These are phyloP conservation scores for Boletus hoseneyae DNA, from an alignment of 1,284 basidiomycete genomes.

Conservation along the genomic window DNA sequence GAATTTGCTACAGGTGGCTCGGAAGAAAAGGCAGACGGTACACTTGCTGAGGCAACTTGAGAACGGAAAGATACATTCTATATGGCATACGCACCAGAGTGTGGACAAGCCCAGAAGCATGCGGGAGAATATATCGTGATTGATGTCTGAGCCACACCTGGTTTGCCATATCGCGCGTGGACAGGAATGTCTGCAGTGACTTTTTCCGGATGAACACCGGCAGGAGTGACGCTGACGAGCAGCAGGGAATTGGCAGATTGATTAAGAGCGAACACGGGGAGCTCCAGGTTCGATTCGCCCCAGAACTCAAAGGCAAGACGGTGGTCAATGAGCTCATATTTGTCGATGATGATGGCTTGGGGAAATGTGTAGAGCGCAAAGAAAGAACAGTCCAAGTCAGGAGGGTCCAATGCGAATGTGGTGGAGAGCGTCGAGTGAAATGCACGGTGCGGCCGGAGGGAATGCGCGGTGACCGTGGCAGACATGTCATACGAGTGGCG, in stretches of 20 bases:
- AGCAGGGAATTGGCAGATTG: constrained; percentile 19
- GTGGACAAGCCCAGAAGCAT: constrained; percentile 31
- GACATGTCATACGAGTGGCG: constrained; percentile 9
- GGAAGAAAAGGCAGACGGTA: constrained; percentile 9
- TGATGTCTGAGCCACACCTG: constrained; percentile 11
- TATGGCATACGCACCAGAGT: constrained; percentile 18
- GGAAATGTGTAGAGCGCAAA: constrained; percentile 30
- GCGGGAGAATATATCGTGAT: constrained; percentile 24
- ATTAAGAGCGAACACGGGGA: constrained; percentile 32
- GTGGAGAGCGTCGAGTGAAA: constrained; percentile 35
- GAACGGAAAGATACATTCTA: background rate
- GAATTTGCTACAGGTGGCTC: constrained; percentile 21
- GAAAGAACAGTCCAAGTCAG: constrained; percentile 17
- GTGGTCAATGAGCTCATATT: constrained; percentile 29
- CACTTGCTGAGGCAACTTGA: constrained; percentile 13
- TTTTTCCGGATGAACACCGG: constrained; percentile 2
- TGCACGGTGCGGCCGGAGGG: constrained; percentile 23
- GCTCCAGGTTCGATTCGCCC: constrained; percentile 32
- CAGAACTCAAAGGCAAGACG: constrained; percentile 30
- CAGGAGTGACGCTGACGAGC: constrained; percentile 21
- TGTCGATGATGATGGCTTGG: constrained; percentile 29
- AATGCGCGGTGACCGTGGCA: constrained; percentile 20
- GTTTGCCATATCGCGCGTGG: constrained; percentile 31
- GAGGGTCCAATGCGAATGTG: constrained; percentile 12
- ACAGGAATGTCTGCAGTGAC: constrained; percentile 26